phyloP scores from a whole-genome alignment of 345 rosid species.

The Melastoma malabathricum region DNA sequence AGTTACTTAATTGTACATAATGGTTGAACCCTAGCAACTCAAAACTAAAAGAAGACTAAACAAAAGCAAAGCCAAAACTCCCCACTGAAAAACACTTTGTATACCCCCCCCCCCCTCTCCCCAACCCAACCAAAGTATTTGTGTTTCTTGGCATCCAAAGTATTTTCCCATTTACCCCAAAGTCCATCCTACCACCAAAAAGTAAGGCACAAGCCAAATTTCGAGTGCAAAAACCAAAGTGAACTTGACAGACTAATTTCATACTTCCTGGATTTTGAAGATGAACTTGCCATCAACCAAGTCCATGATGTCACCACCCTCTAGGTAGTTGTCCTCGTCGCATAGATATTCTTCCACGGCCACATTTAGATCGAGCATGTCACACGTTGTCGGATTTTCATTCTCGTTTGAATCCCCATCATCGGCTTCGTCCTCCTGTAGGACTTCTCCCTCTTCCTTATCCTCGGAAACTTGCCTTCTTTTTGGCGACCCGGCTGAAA shows the following conservation, averaged over 20 bases:
- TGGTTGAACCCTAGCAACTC: too few species aligned
- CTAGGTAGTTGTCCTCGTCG: conserved; percentile 1
- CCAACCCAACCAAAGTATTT: background rate
- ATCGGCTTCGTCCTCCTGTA: conserved; percentile 10
- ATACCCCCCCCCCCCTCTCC: background rate
- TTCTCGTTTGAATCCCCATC: conserved; percentile 3
- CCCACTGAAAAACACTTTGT: too few species aligned
- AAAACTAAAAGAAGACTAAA: background rate
- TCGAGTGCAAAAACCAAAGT: too few species aligned
- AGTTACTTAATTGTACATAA: too few species aligned
- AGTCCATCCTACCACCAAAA: background rate
- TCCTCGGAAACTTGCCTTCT: conserved; percentile 10
- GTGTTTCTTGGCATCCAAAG: conserved; percentile 1
- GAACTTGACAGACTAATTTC: background rate
- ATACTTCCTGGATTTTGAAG: conserved; percentile 30
- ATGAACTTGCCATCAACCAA: conserved; percentile 29
- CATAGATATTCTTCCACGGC: conserved; percentile 28
- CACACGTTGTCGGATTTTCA: background rate
- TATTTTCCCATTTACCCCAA: conserved; percentile 1
- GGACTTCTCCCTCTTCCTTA: background rate
- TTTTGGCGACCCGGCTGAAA: conserved; percentile 19
- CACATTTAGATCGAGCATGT: conserved; percentile 44
- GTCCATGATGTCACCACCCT: conserved; percentile 15
- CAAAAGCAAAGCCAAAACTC: background rate
- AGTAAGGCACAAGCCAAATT: too few species aligned